Conservation (phyloP, 2,329 filamentous ascomycete species). For the Emergomyces africanus region DNA sequence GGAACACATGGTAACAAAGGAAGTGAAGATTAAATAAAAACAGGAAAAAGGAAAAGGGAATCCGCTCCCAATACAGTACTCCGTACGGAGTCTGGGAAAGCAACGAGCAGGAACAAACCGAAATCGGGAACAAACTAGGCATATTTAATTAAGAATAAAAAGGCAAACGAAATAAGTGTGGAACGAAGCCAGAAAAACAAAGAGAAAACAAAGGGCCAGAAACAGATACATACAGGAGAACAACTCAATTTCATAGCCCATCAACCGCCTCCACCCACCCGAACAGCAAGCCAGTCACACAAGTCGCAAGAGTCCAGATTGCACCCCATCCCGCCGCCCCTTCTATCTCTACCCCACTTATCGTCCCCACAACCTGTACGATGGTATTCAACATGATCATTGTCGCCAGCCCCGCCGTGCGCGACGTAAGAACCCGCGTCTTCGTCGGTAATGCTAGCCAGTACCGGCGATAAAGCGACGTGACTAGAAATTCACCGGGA, state of each 20-base stretch:
- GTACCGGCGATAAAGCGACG: constrained; percentile 44
- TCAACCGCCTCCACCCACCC: constrained; percentile 28
- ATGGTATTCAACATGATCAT: constrained; percentile 43
- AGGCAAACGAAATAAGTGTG: neutral
- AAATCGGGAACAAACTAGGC: neutral
- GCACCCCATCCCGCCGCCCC: constrained; percentile 62
- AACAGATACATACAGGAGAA: neutral
- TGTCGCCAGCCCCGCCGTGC: constrained; percentile 42
- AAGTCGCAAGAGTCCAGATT: constrained; percentile 53
- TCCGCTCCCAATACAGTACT: neutral
- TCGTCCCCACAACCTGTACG: constrained; percentile 51
- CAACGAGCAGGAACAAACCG: neutral
- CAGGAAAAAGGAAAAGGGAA: neutral
- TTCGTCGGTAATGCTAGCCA: constrained; percentile 52
- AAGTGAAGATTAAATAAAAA: neutral
- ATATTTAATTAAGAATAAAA: neutral
- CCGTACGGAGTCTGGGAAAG: too few relatives aligned
- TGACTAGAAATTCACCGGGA: constrained; percentile 56
- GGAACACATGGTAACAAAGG: too few relatives aligned
- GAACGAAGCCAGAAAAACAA: neutral
- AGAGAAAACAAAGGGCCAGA: too few relatives aligned
- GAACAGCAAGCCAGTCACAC: constrained; percentile 20
- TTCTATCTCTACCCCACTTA: constrained; percentile 55
- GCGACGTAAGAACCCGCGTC: constrained; percentile 50
- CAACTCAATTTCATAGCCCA: neutral